phyloP scores from a whole-genome alignment of 2,329 filamentous ascomycete species.

The Shiraia sp. region DNA sequence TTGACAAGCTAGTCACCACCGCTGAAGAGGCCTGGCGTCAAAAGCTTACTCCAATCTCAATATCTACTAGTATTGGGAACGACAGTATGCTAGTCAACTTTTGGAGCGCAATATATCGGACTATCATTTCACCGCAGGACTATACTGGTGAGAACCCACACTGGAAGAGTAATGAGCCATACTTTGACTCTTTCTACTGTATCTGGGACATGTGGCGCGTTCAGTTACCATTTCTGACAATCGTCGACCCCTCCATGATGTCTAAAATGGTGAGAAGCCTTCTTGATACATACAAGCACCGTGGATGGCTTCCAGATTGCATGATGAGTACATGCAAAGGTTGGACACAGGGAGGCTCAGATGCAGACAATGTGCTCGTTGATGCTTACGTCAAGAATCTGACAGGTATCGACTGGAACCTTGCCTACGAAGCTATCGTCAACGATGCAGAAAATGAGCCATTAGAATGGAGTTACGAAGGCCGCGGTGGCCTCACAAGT shows the following conservation, averaged over 20 bases:
- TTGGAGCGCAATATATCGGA: slow-evolving; percentile 52
- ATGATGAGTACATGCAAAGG: slow-evolving; percentile 77
- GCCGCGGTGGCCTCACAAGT: slow-evolving; percentile 41
- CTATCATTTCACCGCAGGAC: slow-evolving; percentile 52
- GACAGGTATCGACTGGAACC: slow-evolving; percentile 46
- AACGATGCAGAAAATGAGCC: slow-evolving; percentile 47
- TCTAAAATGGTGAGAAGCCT: slow-evolving; percentile 70
- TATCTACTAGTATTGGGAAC: slow-evolving; percentile 43
- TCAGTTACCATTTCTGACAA: slow-evolving; percentile 67
- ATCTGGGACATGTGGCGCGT: slow-evolving; percentile 54
- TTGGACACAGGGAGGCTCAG: slow-evolving; percentile 75
- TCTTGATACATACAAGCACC: slow-evolving; percentile 71
- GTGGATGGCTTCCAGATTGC: slow-evolving; percentile 76
- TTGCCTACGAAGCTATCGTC: slow-evolving; percentile 43
- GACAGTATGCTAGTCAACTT: slow-evolving; percentile 46
- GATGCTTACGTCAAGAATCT: slow-evolving; percentile 73
- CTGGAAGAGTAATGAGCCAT: slow-evolving; percentile 50
- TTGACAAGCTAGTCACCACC: slow-evolving; percentile 55
- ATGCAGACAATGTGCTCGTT: slow-evolving; percentile 71
- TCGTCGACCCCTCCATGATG: slow-evolving; percentile 67
- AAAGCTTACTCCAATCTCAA: slow-evolving; percentile 45
- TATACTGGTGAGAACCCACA: slow-evolving; percentile 54
- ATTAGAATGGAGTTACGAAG: slow-evolving; percentile 45
- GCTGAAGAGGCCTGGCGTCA: slow-evolving; percentile 48
- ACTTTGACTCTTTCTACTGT: slow-evolving; percentile 65